A percentile compares a stretch with the other conserved stretches of the same genome.
Conservation (phyloP, 1,284 basidiomycete species). For the Cryptococcus floricola region DNA sequence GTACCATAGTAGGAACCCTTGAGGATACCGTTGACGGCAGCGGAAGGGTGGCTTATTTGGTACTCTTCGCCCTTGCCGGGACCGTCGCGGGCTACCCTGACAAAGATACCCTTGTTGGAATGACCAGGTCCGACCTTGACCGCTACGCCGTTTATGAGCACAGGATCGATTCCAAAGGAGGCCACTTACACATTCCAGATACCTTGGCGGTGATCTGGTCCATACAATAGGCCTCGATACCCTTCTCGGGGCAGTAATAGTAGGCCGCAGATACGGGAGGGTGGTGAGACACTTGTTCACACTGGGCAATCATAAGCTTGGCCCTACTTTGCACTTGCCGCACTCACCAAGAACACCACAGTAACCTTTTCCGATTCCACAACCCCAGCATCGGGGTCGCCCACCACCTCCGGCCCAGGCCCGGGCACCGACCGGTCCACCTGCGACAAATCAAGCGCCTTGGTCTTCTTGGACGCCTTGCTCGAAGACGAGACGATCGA, state of each 20-base stretch:
- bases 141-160: slow-evolving; percentile 39
- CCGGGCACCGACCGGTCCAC: slow-evolving; percentile 32
- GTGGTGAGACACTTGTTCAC: slow-evolving; percentile 91
- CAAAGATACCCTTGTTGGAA: slow-evolving; percentile 82
- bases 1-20: slow-evolving; percentile 75
- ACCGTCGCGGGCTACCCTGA: slow-evolving; percentile 66
- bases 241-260: slow-evolving; percentile 68
- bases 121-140: slow-evolving; percentile 77
- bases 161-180: background rate
- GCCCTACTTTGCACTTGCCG: background rate
- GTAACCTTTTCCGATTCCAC: slow-evolving; percentile 55
- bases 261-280: slow-evolving; percentile 89
- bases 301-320: slow-evolving; percentile 38
- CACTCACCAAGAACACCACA: slow-evolving; percentile 59
- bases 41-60: slow-evolving; percentile 83
- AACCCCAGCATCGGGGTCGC: slow-evolving; percentile 48
- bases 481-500: slow-evolving; percentile 36
- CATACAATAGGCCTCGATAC: slow-evolving; percentile 65
- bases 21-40: slow-evolving; percentile 85
- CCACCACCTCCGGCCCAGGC: slow-evolving; percentile 44
- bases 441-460: slow-evolving; percentile 8
- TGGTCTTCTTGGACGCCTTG: slow-evolving; percentile 17
- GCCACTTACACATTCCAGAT: slow-evolving; percentile 62
- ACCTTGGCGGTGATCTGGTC: slow-evolving; percentile 93
- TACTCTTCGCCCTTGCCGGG: slow-evolving; percentile 76